Evolutionary conservation across 805 yeast genomes (phyloP).

Genomic region (Kodamaea nitidulidarum): DNA sequence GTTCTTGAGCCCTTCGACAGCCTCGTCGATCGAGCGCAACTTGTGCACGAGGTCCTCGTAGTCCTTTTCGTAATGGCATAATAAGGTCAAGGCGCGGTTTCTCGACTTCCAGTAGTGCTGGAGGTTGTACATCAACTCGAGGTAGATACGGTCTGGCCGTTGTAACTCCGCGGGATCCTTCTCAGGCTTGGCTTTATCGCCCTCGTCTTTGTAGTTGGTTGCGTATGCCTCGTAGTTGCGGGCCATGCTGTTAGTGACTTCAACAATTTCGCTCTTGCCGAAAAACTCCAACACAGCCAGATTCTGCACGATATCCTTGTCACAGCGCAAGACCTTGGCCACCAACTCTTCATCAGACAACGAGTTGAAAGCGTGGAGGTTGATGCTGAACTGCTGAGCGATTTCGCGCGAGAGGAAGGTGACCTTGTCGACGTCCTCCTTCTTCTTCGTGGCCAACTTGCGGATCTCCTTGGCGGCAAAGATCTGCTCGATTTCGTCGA

Average conservation of each 20-base stretch:
- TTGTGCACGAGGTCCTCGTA: constrained; percentile 57
- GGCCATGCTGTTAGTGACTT: constrained; percentile 52
- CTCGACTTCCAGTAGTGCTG: constrained; percentile 71
- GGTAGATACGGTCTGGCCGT: constrained; percentile 65
- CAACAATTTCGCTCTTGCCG: constrained; percentile 59
- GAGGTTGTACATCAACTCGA: constrained; percentile 64
- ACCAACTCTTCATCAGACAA: constrained; percentile 54
- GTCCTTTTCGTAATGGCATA: constrained; percentile 59
- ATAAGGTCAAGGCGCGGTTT: constrained; percentile 55
- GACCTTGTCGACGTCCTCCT: constrained; percentile 43
- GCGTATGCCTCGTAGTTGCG: constrained; percentile 63
- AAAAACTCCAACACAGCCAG: constrained; percentile 65
- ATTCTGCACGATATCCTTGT: constrained; percentile 48
- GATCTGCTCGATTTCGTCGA: constrained; percentile 57
- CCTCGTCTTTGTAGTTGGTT: constrained; percentile 39
- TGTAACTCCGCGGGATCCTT: constrained; percentile 56
- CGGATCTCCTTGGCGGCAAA: constrained; percentile 55
- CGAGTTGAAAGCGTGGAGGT: constrained; percentile 59
- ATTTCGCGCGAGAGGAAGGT: constrained; percentile 64
- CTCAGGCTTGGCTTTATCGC: constrained; percentile 37
- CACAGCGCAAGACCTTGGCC: constrained; percentile 55
- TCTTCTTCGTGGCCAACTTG: constrained; percentile 41
- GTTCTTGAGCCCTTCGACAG: constrained; percentile 48
- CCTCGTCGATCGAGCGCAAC: constrained; percentile 55
- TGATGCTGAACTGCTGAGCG: constrained; percentile 78